Evolutionary conservation across 106 monocot genomes (phyloP), one percentile per base, ranked within the genome.

Genomic region (Dioscorea dumetorum): DNA sequence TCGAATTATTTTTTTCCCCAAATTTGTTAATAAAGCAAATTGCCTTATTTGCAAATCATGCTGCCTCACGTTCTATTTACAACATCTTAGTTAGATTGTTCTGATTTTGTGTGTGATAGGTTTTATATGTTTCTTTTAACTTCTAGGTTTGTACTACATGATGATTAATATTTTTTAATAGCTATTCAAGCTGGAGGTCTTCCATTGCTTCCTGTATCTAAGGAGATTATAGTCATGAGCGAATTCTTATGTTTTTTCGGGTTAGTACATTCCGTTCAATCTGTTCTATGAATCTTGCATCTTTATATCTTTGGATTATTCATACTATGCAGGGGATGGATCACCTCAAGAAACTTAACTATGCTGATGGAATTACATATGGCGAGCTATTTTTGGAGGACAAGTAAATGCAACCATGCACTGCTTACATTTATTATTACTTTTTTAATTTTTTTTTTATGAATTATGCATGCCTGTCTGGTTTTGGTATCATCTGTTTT

Each of bases 301-400:
- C 41, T 41, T 41, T 41, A 41, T 41, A 41, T 41, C 41, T 41
- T 41, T 41, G 41, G 41, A 41, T 41, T 41, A 41, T 41, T 41
- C 10, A 41, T 41, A 5, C 41, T 41, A 41, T 41, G 50, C 79
- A 95, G 95, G 91, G 91, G 22, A 91, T 91, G n/a, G 88, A 95
- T 77, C 95, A 95, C 80, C 91, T 95, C 86, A 95, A 95, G 76
- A 91, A 91, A 70, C 91, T 95, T 62, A 79, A 76, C 62, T 95
- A 91, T 70, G 70, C 95, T 50, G 81, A 95, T 78, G 91, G 86
- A 74, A 91, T 95, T 74, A 88, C 95, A 69, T 95, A 95, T 61
- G 95, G 95, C 16, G 95, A 95, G 63, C 84, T 95, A 34, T 95
- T 95, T 71, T 76, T 88, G 62, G 95, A 95, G 74, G 91, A 86